phyloP scores from a whole-genome alignment of 805 yeast genomes.

The Cyberlindnera petersonii region DNA sequence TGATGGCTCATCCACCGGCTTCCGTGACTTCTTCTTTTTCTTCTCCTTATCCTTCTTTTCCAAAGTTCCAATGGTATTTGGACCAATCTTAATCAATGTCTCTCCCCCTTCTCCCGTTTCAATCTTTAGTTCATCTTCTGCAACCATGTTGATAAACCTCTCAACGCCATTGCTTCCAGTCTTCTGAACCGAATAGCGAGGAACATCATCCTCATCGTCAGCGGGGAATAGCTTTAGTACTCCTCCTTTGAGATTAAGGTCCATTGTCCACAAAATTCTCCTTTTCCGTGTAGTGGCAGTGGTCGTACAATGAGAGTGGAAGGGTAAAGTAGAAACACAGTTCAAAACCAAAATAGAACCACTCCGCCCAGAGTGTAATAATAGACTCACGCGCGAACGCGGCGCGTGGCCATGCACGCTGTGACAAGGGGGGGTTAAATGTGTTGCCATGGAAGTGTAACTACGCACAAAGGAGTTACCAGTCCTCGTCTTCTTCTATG shows the following conservation, averaged over 20 bases:
- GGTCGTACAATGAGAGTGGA: too few species aligned
- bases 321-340: too few species aligned
- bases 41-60: background rate
- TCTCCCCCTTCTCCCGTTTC: conserved; percentile 1
- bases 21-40: background rate
- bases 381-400: too few species aligned
- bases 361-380: too few species aligned
- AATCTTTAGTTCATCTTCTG: conserved; percentile 9
- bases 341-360: too few species aligned
- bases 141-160: conserved; percentile 17
- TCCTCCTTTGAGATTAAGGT: conserved; percentile 3
- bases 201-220: conserved; percentile 25
- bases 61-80: conserved; percentile 5
- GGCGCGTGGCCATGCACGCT: too few species aligned
- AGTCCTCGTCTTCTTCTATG: too few species aligned
- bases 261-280: too few species aligned
- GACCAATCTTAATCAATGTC: conserved; percentile 7
- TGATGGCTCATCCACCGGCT: background rate
- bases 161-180: conserved; percentile 6
- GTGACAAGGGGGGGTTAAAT: too few species aligned
- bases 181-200: conserved; percentile 26
- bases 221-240: conserved; percentile 27
- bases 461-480: too few species aligned
- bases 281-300: too few species aligned
- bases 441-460: too few species aligned